Conservation (phyloP, 75 land plant genomes). For the Sequoiadendron giganteum region DNA sequence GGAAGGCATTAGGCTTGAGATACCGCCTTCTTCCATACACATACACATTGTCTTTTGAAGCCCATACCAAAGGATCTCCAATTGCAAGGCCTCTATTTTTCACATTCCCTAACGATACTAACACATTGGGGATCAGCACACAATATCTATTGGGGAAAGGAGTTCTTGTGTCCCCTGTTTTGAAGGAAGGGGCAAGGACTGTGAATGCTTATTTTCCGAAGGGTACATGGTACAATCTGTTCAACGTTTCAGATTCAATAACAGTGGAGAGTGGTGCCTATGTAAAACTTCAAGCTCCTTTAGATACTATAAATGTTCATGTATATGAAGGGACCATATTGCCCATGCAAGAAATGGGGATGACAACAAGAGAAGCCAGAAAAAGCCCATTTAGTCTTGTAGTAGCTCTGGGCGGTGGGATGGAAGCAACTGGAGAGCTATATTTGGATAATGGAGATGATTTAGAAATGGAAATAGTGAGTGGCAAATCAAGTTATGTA, state of each 20-base stretch:
- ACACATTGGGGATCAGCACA: constrained; percentile 45
- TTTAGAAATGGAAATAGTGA: constrained; percentile 27
- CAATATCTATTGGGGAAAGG: constrained; percentile 76
- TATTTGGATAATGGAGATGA: constrained; percentile 40
- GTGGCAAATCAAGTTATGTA: constrained; percentile 51
- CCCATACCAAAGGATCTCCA: constrained; percentile 71
- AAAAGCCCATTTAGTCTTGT: constrained; percentile 70
- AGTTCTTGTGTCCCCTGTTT: constrained; percentile 79
- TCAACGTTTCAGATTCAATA: constrained; percentile 42
- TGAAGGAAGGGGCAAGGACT: constrained; percentile 29
- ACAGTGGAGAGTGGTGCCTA: constrained; percentile 21
- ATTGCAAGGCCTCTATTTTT: constrained; percentile 91
- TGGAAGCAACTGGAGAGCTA: constrained; percentile 23
- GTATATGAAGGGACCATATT: constrained; percentile 67
- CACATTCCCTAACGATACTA: constrained; percentile 61
- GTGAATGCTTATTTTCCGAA: constrained; percentile 79
- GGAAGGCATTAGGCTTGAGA: constrained; percentile 67
- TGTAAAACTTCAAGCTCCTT: constrained; percentile 56
- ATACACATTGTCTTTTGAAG: constrained; percentile 77
- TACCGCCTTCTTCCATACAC: constrained; percentile 79
- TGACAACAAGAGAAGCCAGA: constrained; percentile 57
- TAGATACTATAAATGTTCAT: constrained; percentile 78
- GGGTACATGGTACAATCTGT: constrained; percentile 86
- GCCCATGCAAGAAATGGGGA: constrained; percentile 69
- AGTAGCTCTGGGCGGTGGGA: constrained; percentile 30